Base-by-base conservation (phyloP, 148 eudicot species). In the Bassia scoparia region DNA sequence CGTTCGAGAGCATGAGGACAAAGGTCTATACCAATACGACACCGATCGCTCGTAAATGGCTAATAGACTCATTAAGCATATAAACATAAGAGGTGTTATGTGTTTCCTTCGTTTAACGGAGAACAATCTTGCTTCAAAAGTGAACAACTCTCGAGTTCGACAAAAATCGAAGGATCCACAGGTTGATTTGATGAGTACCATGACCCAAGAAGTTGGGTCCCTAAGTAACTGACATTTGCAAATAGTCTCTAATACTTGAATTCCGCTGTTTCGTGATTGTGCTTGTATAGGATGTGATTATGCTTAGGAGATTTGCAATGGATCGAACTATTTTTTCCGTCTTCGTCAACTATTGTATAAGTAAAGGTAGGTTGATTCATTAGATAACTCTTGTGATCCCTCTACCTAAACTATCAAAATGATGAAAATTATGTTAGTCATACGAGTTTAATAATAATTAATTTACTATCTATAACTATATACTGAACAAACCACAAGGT, bases 171-270 rank as follows among this genome's bases (percentile, higher is more conserved):
- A 15, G 91, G 91, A 69, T 88, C 84, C 16, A 93, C 4, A 26
- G 96, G 90, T 52, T 85, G 90, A 13, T 78, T 74, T 0, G 76
- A 70, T 0, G 96, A 84, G 63, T 86, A 78, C 97, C 96, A 92
- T 18, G 78, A 69, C 26, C 91, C 96, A 3, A 87, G 83, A 41
- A 75, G 53, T 74, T 86, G 85, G 74, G 76, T 67, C 5, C 83
- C 70, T 30, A 70, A 81, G 78, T 88, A 90, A 18, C 98, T 1
- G 98, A 87, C 24, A 82, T 77, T 20, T 87, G 86, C 3, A 93
- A 69, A n/a, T 87, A 79, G 61, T 83, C 88, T 76, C 61, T 88
- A 12, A 93, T 90, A 27, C 79, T 88, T 78, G 72, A 83, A 93
- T 46, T 86, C 86, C 11, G 73, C 72, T 65, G 62, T 27, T n/a